Base-by-base conservation (phyloP, 2,329 filamentous ascomycete genomes). In the Calonectria honghensis region DNA sequence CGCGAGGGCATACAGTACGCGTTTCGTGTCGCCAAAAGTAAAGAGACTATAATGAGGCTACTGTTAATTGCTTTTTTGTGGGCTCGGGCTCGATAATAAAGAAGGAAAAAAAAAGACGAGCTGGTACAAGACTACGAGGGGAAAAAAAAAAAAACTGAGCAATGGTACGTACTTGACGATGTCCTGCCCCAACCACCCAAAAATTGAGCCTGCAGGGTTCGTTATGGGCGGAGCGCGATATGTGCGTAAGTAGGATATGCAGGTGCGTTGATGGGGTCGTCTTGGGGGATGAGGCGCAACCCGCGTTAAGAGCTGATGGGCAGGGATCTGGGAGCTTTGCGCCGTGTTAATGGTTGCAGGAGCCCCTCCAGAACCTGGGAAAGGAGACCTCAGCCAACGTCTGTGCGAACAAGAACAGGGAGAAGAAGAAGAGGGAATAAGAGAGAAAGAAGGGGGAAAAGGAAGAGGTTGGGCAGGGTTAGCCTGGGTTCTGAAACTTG, bases 1-100 rank as follows among this genome's bases (percentile, higher is more conserved):
- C 69, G 41, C 50, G 41, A 45, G 31, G 9, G 50, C 32, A 72
- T 68, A 50, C 32, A 35, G 32, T 35, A 35, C 64, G 70, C 70
- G 63, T 72, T 72, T 20, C 70, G 70, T 71, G 63, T 71, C 59
- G 68, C 68, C 39, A 48, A 64, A 31, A 32, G 29, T 39, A 29
- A 24, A 24, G 20, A 41, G 45, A 29, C 27, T 50, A 35, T 32
- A 35, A 35, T 27, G 61, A 65, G 61, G 61, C 41, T 35, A 41
- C 39, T 32, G 29, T 65, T 65, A 50, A 45, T 65, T 65, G 27
- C 41, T 65, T 65, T 50, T 45, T 65, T 65, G 61, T 50, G 61
- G 61, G 61, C 29, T 65, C 61, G 61, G 41, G 20, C 41, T 65
- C 61, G 61, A 65, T 65, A 29, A 50, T 32, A 32, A 65, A 16